Evolutionary conservation across 2,329 filamentous ascomycete genomes (phyloP), one percentile per base, ranked within the genome.

Genomic region (Pseudogymnoascus sp.): DNA sequence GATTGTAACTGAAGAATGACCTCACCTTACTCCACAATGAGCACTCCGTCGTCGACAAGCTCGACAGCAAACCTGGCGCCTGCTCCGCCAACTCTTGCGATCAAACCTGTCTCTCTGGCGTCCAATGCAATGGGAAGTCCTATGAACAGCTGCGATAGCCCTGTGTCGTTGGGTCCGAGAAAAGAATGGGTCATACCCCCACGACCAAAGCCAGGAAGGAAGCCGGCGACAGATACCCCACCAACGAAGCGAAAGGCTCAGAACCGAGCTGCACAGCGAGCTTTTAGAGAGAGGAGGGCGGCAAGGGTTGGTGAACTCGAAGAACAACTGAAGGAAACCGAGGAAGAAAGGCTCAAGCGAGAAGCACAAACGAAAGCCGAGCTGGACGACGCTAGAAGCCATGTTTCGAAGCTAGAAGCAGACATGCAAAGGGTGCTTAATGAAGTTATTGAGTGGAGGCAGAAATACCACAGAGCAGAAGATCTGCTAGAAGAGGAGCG

Each of bases 191-290:
- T 93, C 23, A 87, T 95, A 51, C 90, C 90, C 23, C 90, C 90
- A 28, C 84, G 90, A 66, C 90, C 90, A 57, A 93, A 93, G 80
- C 93, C 95, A 21, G 93, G 93, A 60, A 87, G 93, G 70, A 98
- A 98, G 81, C 93, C 93, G 2, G 91, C 92, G 57, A 96, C 91
- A 37, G 93, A 97, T 73, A 96, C 93, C 62, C 92, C 93, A 13
- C 90, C 90, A 1, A 96, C 92, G 48, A 96, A 96, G 79, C 86
- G 95, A 69, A 96, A 97, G 80, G 90, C 91, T 1, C 95, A 98
- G 78, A 98, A 98, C 76, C 85, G 95, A 66, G 90, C 91, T 57
- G 93, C 93, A 2, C 93, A 98, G 78, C 83, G 93, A 65, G 91
- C 90, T 1, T 98, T 98, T 76, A 85, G 93, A 36, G 92, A 96